Evolutionary conservation across 148 eudicot genomes (phyloP), one percentile per base, ranked within the genome.

Genomic region (Fagopyrum homotropicum): DNA sequence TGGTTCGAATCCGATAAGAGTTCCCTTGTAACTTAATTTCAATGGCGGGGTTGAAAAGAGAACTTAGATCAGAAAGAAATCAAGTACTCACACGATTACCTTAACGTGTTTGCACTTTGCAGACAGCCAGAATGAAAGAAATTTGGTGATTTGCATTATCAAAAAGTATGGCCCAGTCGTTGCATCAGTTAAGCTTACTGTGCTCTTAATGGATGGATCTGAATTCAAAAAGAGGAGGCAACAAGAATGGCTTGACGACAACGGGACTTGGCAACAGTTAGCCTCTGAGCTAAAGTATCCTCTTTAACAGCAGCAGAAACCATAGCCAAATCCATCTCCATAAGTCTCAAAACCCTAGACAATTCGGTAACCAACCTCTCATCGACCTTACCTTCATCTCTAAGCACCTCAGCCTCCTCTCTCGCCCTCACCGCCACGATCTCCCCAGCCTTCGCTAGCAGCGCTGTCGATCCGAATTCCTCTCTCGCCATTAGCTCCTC

Each of bases 271-370:
- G 97, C 98, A 75, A 77, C 81, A 26, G 88, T 80, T 74, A 93
- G 82, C 83, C 97, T 86, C 77, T 93, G 84, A 44, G 61, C 75
- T 77, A 93, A 44, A 0, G 98, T 93, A 71, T 93, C 98, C 40
- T 89, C 88, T 50, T 93, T 93, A 63, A 87, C 89, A 45, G 98
- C 87, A 76, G 91, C 97, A 75, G 82, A 88, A 45, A 93, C 87
- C 98, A 93, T 91, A 9, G 88, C 90, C 82, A 93, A 84, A 72
- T 93, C 98, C 98, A 93, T 93, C 61, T 93, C 92, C 98, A 93
- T 89, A 4, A 93, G 83, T 85, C 88, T 93, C 90, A 93, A 84
- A 9, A 93, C 97, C 73, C 98, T 86, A 48, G 22, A 77, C 40
- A 93, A 79, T 79, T 93, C 98, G 45, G 92, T 91, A 64, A 91